Conservation (phyloP, 495 filamentous ascomycete genomes). For the Xylaria intraflava region DNA sequence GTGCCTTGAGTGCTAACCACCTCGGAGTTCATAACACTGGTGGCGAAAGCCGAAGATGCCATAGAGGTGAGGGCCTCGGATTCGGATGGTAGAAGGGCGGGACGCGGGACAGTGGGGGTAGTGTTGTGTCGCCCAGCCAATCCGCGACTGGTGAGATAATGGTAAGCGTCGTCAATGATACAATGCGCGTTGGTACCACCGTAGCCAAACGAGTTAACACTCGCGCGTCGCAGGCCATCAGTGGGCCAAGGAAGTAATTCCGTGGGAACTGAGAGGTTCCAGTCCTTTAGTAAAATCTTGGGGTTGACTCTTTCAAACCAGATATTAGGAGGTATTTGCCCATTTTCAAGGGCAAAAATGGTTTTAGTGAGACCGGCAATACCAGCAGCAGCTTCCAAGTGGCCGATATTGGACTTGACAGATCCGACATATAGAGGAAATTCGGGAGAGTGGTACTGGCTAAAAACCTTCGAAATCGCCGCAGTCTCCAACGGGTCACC, state of each 20-base stretch:
- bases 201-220: slow-evolving; percentile 35
- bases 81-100: slow-evolving; percentile 1
- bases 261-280: slow-evolving; percentile 30
- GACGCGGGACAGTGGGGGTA: slow-evolving; percentile 10
- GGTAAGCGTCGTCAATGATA: slow-evolving; percentile 23
- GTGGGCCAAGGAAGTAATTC: slow-evolving; percentile 25
- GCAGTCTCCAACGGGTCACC: slow-evolving; percentile 47
- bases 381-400: slow-evolving; percentile 39
- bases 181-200: slow-evolving; percentile 37
- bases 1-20: slow-evolving; percentile 14
- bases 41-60: slow-evolving; percentile 10
- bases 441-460: slow-evolving; percentile 41
- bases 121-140: slow-evolving; percentile 18
- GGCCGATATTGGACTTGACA: slow-evolving; percentile 43
- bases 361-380: slow-evolving; percentile 48
- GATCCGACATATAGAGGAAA: slow-evolving; percentile 38
- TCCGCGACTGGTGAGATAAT: slow-evolving; percentile 17
- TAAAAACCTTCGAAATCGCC: slow-evolving; percentile 41
- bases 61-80: slow-evolving; percentile 3
- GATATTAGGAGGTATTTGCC: slow-evolving; percentile 34
- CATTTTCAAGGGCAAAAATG: slow-evolving; percentile 42
- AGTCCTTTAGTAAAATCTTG: slow-evolving; percentile 30
- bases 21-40: slow-evolving; percentile 13
- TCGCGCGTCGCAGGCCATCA: slow-evolving; percentile 23
- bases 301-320: slow-evolving; percentile 44